phyloP scores from a whole-genome alignment of 2,329 filamentous ascomycete species.

The Aspergillus amoenus region DNA sequence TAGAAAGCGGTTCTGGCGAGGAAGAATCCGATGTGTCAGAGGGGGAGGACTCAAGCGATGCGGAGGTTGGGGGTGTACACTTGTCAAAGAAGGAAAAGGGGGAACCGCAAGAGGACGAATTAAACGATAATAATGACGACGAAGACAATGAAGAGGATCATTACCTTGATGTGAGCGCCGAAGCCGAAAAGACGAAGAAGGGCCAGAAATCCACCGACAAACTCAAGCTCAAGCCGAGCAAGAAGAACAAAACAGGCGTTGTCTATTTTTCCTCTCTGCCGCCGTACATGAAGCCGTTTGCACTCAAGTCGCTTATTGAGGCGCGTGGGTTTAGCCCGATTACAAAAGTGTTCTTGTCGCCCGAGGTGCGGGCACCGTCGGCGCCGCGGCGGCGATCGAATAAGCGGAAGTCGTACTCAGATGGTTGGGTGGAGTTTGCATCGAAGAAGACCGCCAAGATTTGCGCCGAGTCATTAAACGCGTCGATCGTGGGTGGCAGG shows the following conservation, averaged over 20 bases:
- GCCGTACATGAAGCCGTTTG: constrained; percentile 49
- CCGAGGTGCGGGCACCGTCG: constrained; percentile 29
- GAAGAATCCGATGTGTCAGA: constrained; percentile 13
- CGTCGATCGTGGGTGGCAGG: constrained; percentile 42
- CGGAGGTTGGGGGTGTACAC: constrained; percentile 16
- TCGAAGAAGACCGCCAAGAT: constrained; percentile 47
- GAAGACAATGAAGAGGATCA: constrained; percentile 15
- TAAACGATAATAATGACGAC: constrained; percentile 11
- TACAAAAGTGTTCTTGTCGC: constrained; percentile 45
- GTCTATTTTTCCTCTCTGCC: constrained; percentile 48
- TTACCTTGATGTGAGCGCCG: constrained; percentile 15
- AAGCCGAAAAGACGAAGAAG: constrained; percentile 12
- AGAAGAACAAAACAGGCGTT: constrained; percentile 41
- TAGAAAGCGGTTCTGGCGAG: constrained; percentile 32
- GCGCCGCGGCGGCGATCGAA: constrained; percentile 31
- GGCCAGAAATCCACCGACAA: constrained; percentile 16
- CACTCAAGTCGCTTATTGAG: constrained; percentile 43
- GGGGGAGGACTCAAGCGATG: constrained; percentile 16
- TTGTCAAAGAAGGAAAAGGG: constrained; percentile 7
- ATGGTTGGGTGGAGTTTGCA: constrained; percentile 50
- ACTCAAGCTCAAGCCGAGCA: constrained; percentile 27
- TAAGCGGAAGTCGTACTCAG: constrained; percentile 45
- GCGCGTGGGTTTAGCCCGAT: constrained; percentile 44
- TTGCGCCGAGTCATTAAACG: constrained; percentile 47
- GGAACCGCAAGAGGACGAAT: neutral